A percentile compares a stretch with the other conserved stretches of the same genome.
Evolutionary conservation across 106 monocot genomes (phyloP).

Genomic region (Phalaenopsis aphrodite): DNA sequence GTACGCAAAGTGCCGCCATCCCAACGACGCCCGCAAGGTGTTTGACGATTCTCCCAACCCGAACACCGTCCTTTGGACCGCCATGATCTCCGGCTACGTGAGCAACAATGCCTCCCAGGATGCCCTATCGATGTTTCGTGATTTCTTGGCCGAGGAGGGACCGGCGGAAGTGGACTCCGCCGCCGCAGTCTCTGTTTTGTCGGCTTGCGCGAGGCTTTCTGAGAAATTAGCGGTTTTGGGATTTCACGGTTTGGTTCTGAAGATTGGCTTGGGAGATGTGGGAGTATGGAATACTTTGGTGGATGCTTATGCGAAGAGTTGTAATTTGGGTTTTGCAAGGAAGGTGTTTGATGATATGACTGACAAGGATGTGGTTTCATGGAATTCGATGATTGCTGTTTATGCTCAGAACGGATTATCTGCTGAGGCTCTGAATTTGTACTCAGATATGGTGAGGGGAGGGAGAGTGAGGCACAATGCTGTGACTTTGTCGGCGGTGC

Average conservation of each 20-base stretch:
- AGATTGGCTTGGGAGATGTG: constrained; percentile 43
- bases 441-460: constrained; percentile 34
- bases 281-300: constrained; percentile 69
- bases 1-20: constrained; percentile 53
- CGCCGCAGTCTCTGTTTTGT: constrained; percentile 41
- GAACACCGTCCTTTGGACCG: constrained; percentile 66
- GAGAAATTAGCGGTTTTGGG: constrained; percentile 20
- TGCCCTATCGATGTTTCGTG: constrained; percentile 34
- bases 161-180: constrained; percentile 23
- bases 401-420: constrained; percentile 67
- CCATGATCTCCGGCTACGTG: constrained; percentile 54
- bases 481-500: constrained; percentile 58
- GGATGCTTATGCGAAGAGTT: constrained; percentile 72
- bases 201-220: constrained; percentile 44
- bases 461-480: constrained; percentile 28
- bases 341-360: constrained; percentile 66
- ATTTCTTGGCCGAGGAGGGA: constrained; percentile 26
- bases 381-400: constrained; percentile 79
- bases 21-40: constrained; percentile 42
- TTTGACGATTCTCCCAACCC: constrained; percentile 53
- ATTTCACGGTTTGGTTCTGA: constrained; percentile 48
- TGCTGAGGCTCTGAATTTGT: constrained; percentile 48
- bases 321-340: constrained; percentile 36
- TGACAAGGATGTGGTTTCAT: constrained; percentile 64
- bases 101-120: constrained; percentile 21